These are phyloP conservation scores for Coprinopsis marcescibilis DNA, from an alignment of 768 basidiomycete genomes.

Conservation along the genomic window DNA sequence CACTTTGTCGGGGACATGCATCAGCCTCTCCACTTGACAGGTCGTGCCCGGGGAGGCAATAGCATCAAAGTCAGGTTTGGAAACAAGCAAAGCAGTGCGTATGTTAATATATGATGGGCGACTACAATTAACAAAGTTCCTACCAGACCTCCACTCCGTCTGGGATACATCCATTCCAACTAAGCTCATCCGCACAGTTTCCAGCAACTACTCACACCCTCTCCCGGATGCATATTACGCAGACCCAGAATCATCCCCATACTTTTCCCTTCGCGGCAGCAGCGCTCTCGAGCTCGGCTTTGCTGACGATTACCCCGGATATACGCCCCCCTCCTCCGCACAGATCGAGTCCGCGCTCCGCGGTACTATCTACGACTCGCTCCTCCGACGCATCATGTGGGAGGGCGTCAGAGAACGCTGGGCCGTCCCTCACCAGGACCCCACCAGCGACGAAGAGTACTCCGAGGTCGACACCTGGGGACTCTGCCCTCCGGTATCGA, in stretches of 20 bases:
- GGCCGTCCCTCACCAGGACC: neutral
- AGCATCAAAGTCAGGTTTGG: conserved; percentile 70
- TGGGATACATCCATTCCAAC: conserved; percentile 89
- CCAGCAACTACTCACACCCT: conserved; percentile 70
- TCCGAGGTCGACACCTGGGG: conserved; percentile 4
- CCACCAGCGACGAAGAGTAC: neutral
- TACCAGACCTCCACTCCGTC: conserved; percentile 63
- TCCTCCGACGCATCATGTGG: conserved; percentile 40
- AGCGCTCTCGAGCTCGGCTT: neutral
- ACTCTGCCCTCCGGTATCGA: neutral
- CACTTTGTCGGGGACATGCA: conserved; percentile 95
- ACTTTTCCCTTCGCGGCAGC: neutral
- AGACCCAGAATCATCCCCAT: neutral
- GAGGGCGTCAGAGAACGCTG: conserved; percentile 9
- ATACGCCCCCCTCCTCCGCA: conserved; percentile 5
- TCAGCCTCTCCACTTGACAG: conserved; percentile 88
- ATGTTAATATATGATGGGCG: neutral
- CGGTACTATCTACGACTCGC: conserved; percentile 83
- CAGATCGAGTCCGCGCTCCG: conserved; percentile 33
- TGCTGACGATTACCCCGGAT: conserved; percentile 24
- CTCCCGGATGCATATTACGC: conserved; percentile 40
- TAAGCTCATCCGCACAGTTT: conserved; percentile 69
- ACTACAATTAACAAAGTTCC: neutral
- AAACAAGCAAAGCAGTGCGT: conserved; percentile 38
- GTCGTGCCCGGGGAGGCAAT: conserved; percentile 87